Evolutionary conservation across 345 rosid genomes (phyloP).

Genomic region (Mangifera indica): DNA sequence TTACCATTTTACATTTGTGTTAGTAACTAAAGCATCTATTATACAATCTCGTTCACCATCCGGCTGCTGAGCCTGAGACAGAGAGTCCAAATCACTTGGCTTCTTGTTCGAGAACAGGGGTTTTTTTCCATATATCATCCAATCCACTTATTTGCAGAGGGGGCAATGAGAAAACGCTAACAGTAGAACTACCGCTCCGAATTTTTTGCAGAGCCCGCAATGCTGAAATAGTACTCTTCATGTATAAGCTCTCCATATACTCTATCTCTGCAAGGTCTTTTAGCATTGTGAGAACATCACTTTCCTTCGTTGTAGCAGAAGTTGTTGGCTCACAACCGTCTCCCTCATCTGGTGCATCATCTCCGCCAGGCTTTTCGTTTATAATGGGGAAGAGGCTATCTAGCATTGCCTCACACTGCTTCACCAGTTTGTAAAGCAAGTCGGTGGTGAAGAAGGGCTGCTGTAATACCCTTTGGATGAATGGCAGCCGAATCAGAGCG

Average conservation of each 20-base stretch:
- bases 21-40: constrained; percentile 34
- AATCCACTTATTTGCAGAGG: constrained; percentile 64
- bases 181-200: constrained; percentile 83
- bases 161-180: constrained; percentile 80
- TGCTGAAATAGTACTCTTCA: constrained; percentile 88
- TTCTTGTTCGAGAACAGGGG: constrained; percentile 72
- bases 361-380: constrained; percentile 25
- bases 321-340: constrained; percentile 39
- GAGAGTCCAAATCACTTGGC: constrained; percentile 49
- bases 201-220: constrained; percentile 70
- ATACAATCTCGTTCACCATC: neutral
- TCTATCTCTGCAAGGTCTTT: constrained; percentile 64
- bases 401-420: constrained; percentile 80
- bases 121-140: constrained; percentile 76
- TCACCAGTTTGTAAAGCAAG: constrained; percentile 74
- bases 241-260: constrained; percentile 63
- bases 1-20: constrained; percentile 35
- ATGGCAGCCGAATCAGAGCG: constrained; percentile 83
- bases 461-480: constrained; percentile 82
- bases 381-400: constrained; percentile 57
- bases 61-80: neutral
- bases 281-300: constrained; percentile 32
- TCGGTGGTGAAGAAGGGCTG: constrained; percentile 96
- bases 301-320: constrained; percentile 31
- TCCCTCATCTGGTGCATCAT: constrained; percentile 28